Percentiles rank a stretch among this genome's conserved stretches.
Conservation (phyloP, 345 rosid genomes). For the Balakata baccata region DNA sequence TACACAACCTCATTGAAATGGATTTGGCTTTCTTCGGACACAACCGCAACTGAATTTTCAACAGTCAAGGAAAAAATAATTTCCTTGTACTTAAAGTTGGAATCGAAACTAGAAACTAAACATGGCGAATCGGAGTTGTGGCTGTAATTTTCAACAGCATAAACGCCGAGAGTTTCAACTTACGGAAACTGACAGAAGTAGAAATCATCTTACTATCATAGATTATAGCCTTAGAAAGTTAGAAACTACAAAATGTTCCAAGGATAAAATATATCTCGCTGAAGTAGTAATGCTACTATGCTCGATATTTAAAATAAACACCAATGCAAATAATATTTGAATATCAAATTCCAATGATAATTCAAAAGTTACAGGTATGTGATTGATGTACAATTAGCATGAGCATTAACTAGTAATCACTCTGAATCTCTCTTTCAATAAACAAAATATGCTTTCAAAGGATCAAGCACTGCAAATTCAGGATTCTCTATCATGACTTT, state of each 20-base stretch:
- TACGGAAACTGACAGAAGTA: background rate
- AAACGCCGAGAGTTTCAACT: background rate
- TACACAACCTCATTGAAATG: constrained; percentile 17
- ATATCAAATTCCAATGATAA: too few species aligned
- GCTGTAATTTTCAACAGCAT: constrained; percentile 13
- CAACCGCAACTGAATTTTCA: background rate
- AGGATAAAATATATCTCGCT: background rate
- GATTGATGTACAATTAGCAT: background rate
- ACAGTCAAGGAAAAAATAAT: background rate
- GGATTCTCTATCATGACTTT: background rate
- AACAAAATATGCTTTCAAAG: background rate
- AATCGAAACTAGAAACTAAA: constrained; percentile 4
- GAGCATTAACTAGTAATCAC: background rate
- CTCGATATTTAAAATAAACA: too few species aligned
- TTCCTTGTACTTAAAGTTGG: background rate
- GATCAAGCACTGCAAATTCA: background rate
- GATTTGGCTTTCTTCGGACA: constrained; percentile 11
- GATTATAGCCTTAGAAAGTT: background rate
- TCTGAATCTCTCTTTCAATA: background rate
- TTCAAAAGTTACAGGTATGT: too few species aligned
- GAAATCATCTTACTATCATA: too few species aligned
- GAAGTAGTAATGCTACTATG: background rate
- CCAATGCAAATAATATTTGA: too few species aligned
- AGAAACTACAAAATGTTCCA: background rate
- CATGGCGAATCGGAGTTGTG: background rate